Percentiles rank a stretch among this genome's conserved stretches.
These are phyloP conservation scores for Leccinum sublutescens DNA, from an alignment of 768 basidiomycete species.

Conservation along the genomic window DNA sequence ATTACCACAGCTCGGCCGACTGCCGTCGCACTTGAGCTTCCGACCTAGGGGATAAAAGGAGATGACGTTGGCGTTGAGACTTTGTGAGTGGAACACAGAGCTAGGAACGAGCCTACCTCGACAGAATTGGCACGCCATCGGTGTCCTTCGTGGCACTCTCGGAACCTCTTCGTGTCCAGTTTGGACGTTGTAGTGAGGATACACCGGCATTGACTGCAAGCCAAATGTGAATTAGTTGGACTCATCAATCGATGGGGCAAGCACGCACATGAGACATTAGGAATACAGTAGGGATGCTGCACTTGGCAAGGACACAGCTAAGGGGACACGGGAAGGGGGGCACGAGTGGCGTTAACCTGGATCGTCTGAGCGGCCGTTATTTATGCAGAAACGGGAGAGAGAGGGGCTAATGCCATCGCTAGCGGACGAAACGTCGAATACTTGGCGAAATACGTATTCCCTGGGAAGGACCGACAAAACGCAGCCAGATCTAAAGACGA, in stretches of 20 bases:
- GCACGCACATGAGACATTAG: constrained; percentile 28
- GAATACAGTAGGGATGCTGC: not conserved
- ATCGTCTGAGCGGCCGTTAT: constrained; percentile 22
- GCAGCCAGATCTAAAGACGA: constrained; percentile 11
- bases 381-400: constrained; percentile 25
- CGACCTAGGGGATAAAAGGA: constrained; percentile 41
- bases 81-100: not conserved
- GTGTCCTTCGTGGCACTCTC: constrained; percentile 45
- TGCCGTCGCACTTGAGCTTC: constrained; percentile 73
- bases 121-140: constrained; percentile 77
- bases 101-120: constrained; percentile 42
- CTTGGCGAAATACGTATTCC: constrained; percentile 33
- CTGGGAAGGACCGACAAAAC: constrained; percentile 28
- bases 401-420: constrained; percentile 20
- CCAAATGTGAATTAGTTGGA: not conserved
- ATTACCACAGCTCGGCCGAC: constrained; percentile 60
- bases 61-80: not conserved
- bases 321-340: constrained; percentile 11
- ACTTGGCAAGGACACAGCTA: constrained; percentile 4
- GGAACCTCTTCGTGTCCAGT: constrained; percentile 21
- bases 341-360: constrained; percentile 1
- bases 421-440: constrained; percentile 29
- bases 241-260: not conserved
- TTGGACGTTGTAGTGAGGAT: constrained; percentile 15
- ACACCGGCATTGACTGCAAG: constrained; percentile 12